These are phyloP conservation scores for Lachnellula suecica DNA, from an alignment of 2,329 filamentous ascomycete species.

Conservation along the genomic window DNA sequence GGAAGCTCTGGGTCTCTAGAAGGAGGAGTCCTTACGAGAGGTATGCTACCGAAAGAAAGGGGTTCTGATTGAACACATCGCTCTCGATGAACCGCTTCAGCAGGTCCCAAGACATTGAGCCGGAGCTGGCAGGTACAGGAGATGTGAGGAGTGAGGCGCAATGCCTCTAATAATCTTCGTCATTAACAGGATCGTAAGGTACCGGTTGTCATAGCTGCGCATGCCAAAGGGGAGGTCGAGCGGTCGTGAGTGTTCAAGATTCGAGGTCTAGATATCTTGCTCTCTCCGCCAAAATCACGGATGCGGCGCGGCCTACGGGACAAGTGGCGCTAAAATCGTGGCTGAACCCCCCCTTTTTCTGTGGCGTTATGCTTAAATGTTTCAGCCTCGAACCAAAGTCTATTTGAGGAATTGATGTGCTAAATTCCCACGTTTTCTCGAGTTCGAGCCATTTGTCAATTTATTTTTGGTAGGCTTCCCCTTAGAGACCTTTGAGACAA, in stretches of 20 bases:
- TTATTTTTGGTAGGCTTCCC: too few relatives aligned
- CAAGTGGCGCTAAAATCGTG: background rate
- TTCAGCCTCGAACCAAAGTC: background rate
- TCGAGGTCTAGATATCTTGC: background rate
- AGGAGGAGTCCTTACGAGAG: conserved; percentile 60
- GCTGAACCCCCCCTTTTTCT: background rate
- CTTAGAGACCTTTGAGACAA: too few relatives aligned
- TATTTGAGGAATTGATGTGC: background rate
- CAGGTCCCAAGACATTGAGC: conserved; percentile 76
- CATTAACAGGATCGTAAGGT: conserved; percentile 27
- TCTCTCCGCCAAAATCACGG: background rate
- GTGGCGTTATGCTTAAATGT: background rate
- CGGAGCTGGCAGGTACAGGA: conserved; percentile 14
- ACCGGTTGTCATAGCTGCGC: conserved; percentile 21
- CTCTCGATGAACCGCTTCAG: conserved; percentile 89
- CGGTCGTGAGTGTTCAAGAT: background rate
- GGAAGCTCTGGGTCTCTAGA: background rate
- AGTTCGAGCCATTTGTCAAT: background rate
- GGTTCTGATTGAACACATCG: conserved; percentile 90
- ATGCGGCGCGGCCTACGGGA: background rate
- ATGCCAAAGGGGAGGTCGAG: conserved; percentile 13
- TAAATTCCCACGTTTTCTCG: background rate
- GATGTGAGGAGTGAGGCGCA: conserved; percentile 27
- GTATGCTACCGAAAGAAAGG: conserved; percentile 85
- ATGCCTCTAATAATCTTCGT: conserved; percentile 33